Evolutionary conservation across 257 asterid genomes (phyloP).

Genomic region (Osmanthus fragrans): DNA sequence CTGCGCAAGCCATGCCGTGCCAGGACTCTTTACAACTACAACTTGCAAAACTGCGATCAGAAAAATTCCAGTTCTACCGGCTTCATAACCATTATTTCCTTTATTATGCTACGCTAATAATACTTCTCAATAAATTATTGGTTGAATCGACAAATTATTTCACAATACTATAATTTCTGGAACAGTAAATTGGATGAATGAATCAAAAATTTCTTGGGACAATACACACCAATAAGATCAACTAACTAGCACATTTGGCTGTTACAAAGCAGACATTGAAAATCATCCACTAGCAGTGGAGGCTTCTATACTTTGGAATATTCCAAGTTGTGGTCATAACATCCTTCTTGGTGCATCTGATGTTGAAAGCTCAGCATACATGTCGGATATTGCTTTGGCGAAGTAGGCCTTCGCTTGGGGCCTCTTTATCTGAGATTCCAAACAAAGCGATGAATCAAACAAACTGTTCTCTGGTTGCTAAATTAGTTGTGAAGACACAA

Average conservation of each 20-base stretch:
- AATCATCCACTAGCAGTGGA: neutral
- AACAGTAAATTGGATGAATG: neutral
- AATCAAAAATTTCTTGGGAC: neutral
- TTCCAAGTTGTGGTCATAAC: constrained; percentile 16
- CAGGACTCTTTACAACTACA: no score
- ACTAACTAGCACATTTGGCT: neutral
- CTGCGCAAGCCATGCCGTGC: no score
- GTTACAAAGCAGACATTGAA: neutral
- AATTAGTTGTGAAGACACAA: neutral
- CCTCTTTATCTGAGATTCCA: constrained; percentile 63
- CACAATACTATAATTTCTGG: neutral
- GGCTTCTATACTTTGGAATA: neutral
- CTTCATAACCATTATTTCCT: neutral
- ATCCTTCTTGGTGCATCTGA: constrained; percentile 55
- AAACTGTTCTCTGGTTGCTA: neutral
- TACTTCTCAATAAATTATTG: neutral
- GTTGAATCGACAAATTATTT: constrained; percentile 7
- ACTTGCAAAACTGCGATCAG: no score
- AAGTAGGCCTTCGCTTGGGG: constrained; percentile 84
- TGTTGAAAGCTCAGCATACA: constrained; percentile 66
- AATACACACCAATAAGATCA: neutral
- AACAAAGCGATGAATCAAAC: neutral
- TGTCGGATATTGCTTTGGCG: constrained; percentile 66
- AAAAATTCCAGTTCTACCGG: no score
- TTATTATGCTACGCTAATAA: neutral